Percentiles rank a stretch among this genome's conserved stretches.
These are phyloP conservation scores for Colletotrichum camelliae DNA, from an alignment of 2,329 filamentous ascomycete species.

Conservation along the genomic window DNA sequence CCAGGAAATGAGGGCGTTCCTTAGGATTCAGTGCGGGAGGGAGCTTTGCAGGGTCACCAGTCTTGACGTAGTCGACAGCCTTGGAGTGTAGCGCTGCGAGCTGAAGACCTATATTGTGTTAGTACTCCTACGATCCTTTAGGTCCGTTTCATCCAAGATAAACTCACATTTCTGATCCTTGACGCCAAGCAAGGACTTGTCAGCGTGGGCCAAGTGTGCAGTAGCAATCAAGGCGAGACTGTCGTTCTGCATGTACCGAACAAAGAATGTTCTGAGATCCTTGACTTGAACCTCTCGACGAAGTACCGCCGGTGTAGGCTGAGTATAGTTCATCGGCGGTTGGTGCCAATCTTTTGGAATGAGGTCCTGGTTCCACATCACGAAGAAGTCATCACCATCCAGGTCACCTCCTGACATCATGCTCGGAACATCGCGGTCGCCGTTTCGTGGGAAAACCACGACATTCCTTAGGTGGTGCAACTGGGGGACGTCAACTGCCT, in stretches of 20 bases:
- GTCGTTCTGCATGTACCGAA: slow-evolving; percentile 92
- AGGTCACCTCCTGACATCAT: slow-evolving; percentile 98
- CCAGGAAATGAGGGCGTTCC: slow-evolving; percentile 87
- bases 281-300: slow-evolving; percentile 69
- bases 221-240: slow-evolving; percentile 79
- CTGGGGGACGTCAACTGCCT: slow-evolving; percentile 76
- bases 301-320: slow-evolving; percentile 60
- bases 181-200: slow-evolving; percentile 66
- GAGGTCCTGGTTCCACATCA: slow-evolving; percentile 85
- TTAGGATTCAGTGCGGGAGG: slow-evolving; percentile 62
- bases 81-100: slow-evolving; percentile 85
- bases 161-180: slow-evolving; percentile 69
- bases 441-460: slow-evolving; percentile 83
- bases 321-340: slow-evolving; percentile 78
- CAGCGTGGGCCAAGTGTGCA: slow-evolving; percentile 81
- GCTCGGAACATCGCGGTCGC: slow-evolving; percentile 83
- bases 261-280: slow-evolving; percentile 85
- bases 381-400: slow-evolving; percentile 94
- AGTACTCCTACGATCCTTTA: background rate
- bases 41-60: slow-evolving; percentile 78
- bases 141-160: background rate
- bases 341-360: slow-evolving; percentile 74
- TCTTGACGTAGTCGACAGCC: slow-evolving; percentile 95
- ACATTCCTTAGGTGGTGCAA: slow-evolving; percentile 82
- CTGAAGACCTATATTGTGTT: slow-evolving; percentile 55